Base-by-base conservation (phyloP, 257 asterid species). In the Hygrophila difformis region DNA sequence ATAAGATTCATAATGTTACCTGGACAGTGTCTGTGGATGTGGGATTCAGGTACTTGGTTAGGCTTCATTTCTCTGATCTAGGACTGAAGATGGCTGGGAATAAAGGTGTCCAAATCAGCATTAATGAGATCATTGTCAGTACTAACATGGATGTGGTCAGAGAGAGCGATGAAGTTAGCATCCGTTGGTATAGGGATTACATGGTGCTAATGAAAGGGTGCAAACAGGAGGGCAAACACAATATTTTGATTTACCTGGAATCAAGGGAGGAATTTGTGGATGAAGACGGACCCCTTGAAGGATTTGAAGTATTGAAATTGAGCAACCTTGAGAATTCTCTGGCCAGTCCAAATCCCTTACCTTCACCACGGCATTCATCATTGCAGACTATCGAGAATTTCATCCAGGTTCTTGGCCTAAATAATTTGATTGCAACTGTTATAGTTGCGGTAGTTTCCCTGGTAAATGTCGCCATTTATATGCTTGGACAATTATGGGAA, bases 61-160 rank as follows among this genome's bases (percentile, higher is more conserved):
- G 95, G 72, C 60, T 87, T 12, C 95, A 87, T 61, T 81, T 87
- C 64, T 60, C 64, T 67, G 63, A 49, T 8, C 38, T 55, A 20
- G 74, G 69, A 45, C 44, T 49, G 12, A 47, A 26, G 38, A 29
- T 52, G 31, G 41, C 54, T 8, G 53, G 49, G 28, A 18, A 29
- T 3, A 62, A 71, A 16, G 56, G 53, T 0, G 63, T 67, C 37
- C 18, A 36, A 22, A 53, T 72, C 39, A n/a, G 60, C 41, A 60
- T 72, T 28, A 60, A 67, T 56, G 60, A 56, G 33, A 48, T 59
- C 28, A 53, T 47, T 17, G 64, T 55, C 6, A 66, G 63, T 33
- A 51, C 41, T 16, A 46, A 46, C 38, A 61, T 59, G 12, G 57
- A 72, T 36, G 21, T 63, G 31, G 44, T 63, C 43, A 52, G 44